These are phyloP conservation scores for Lepraria neglecta DNA, from an alignment of 495 filamentous ascomycete species.

Conservation along the genomic window DNA sequence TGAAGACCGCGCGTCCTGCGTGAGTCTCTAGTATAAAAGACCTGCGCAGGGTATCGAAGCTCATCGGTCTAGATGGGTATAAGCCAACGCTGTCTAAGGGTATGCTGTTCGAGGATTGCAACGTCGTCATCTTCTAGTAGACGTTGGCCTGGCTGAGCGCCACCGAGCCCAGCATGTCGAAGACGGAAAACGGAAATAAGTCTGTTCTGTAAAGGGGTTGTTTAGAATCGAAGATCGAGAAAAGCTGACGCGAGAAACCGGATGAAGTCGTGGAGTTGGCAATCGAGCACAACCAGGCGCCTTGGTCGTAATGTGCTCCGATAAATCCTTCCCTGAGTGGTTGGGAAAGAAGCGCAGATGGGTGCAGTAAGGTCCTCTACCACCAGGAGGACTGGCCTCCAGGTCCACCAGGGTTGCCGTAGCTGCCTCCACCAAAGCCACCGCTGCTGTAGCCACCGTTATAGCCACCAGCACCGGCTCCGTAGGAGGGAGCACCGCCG, in stretches of 20 bases:
- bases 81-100: slow-evolving; percentile 76
- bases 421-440: slow-evolving; percentile 47
- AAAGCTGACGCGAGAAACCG: slow-evolving; percentile 7
- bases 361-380: slow-evolving; percentile 51
- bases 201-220: slow-evolving; percentile 21
- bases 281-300: slow-evolving; percentile 14
- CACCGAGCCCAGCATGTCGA: slow-evolving; percentile 21
- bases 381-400: slow-evolving; percentile 89
- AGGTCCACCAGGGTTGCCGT: slow-evolving; percentile 80
- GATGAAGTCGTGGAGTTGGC: slow-evolving; percentile 1
- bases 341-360: slow-evolving; percentile 16
- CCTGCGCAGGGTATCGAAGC: slow-evolving; percentile 22
- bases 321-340: slow-evolving; percentile 23
- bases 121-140: slow-evolving; percentile 1
- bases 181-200: slow-evolving; percentile 24
- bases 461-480: slow-evolving; percentile 11
- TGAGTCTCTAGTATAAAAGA: slow-evolving; percentile 10
- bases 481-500: slow-evolving; percentile 16
- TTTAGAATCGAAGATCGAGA: slow-evolving; percentile 11
- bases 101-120: slow-evolving; percentile 46
- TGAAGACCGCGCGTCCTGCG: slow-evolving; percentile 19
- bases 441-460: slow-evolving; percentile 43
- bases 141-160: slow-evolving; percentile 14
- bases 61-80: slow-evolving; percentile 26
- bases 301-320: slow-evolving; percentile 4